A percentile compares a stretch with the other conserved stretches of the same genome.
Evolutionary conservation across 2,329 filamentous ascomycete species (phyloP).

Genomic region (Tolypocladium ovalisporum): DNA sequence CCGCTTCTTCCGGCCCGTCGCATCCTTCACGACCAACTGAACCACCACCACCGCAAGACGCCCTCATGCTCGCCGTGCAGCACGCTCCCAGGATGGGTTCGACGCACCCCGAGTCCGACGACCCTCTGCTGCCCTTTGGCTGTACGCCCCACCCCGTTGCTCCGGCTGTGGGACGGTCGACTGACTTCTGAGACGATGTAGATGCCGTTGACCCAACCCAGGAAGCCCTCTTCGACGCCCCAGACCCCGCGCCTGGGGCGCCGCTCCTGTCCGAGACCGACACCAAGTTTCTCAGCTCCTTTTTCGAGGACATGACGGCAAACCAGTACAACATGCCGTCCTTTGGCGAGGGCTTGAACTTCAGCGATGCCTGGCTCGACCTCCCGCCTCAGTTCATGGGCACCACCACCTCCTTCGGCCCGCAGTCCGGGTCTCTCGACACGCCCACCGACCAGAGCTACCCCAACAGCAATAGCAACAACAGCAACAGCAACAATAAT

Average conservation of each 20-base stretch:
- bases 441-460: slow-evolving; percentile 7
- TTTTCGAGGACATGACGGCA: slow-evolving; percentile 44
- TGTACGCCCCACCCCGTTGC: slow-evolving; percentile 38
- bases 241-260: slow-evolving; percentile 52
- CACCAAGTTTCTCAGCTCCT: slow-evolving; percentile 44
- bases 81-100: slow-evolving; percentile 47
- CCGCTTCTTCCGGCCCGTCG: neutral
- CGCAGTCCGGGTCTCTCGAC: slow-evolving; percentile 26
- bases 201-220: slow-evolving; percentile 34
- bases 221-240: slow-evolving; percentile 40
- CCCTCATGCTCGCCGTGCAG: slow-evolving; percentile 47
- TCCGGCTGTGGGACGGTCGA: slow-evolving; percentile 6
- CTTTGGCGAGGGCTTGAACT: slow-evolving; percentile 40
- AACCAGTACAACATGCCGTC: slow-evolving; percentile 37
- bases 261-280: slow-evolving; percentile 55
- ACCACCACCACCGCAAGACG: slow-evolving; percentile 15
- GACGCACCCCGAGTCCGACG: slow-evolving; percentile 36
- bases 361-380: slow-evolving; percentile 42
- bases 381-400: slow-evolving; percentile 57
- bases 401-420: slow-evolving; percentile 51
- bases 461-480: neutral
- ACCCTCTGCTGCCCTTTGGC: slow-evolving; percentile 52
- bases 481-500: neutral
- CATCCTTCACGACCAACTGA: neutral
- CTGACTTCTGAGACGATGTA: slow-evolving; percentile 15